These are phyloP conservation scores for Tylopilus sp. DNA, from an alignment of 768 basidiomycete genomes.

Conservation along the genomic window DNA sequence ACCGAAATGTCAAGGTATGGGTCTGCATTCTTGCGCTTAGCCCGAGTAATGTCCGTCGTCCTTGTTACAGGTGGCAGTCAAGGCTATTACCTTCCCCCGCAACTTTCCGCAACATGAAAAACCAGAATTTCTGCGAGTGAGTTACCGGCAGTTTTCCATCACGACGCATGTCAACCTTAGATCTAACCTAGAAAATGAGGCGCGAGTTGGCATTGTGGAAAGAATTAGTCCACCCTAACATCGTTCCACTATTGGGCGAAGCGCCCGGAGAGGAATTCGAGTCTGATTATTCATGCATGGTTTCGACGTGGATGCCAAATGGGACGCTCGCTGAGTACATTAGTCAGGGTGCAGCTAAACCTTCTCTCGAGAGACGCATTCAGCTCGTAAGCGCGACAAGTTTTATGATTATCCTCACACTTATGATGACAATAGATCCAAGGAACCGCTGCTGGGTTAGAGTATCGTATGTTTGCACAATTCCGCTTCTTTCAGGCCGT, in stretches of 20 bases:
- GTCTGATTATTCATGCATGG: conserved; percentile 6
- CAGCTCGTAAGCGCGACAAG: background rate
- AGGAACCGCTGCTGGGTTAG: background rate
- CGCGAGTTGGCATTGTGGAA: conserved; percentile 9
- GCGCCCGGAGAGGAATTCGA: background rate
- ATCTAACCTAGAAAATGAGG: background rate
- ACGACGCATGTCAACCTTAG: background rate
- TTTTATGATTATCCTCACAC: background rate
- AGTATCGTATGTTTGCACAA: background rate
- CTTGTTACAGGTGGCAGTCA: conserved; percentile 2
- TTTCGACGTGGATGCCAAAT: conserved; percentile 7
- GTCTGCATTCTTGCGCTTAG: background rate
- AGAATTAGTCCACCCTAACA: conserved; percentile 4
- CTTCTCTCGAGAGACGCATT: background rate
- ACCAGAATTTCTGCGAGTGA: background rate
- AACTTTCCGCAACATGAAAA: background rate
- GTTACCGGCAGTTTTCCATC: background rate
- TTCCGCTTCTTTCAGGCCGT: background rate
- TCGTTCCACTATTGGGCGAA: conserved; percentile 5
- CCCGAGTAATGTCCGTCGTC: background rate
- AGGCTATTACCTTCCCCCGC: background rate
- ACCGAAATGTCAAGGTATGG: background rate
- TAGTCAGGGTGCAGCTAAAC: background rate
- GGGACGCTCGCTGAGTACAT: background rate
- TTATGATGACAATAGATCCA: background rate